phyloP scores from a whole-genome alignment of 2,329 filamentous ascomycete genomes.

The Drechslera avenae region DNA sequence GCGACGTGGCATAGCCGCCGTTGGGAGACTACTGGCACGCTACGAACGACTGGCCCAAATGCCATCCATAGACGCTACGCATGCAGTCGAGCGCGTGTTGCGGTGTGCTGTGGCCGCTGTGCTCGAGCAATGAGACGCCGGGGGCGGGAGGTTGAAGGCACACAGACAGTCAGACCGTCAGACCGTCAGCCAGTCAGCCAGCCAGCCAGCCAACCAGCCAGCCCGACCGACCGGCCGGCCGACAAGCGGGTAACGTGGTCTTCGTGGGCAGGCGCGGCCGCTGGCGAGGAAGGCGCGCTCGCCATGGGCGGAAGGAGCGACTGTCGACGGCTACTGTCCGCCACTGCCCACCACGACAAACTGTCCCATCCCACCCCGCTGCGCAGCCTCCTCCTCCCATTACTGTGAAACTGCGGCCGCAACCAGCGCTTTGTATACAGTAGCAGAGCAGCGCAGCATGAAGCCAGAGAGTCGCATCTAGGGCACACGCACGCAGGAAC shows the following conservation, averaged over 20 bases:
- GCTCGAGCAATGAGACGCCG: slow-evolving; percentile 33
- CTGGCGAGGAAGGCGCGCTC: slow-evolving; percentile 1
- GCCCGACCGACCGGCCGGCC: too few relatives aligned
- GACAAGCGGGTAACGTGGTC: not conserved
- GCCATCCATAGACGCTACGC: slow-evolving; percentile 32
- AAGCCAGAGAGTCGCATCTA: not conserved
- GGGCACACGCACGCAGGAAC: slow-evolving; percentile 23
- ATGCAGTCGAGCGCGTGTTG: slow-evolving; percentile 26
- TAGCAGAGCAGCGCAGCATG: not conserved
- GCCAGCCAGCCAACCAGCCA: too few relatives aligned
- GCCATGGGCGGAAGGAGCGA: slow-evolving; percentile 10
- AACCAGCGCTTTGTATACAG: slow-evolving; percentile 13
- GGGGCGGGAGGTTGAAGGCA: too few relatives aligned
- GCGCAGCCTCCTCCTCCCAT: not conserved
- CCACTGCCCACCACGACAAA: too few relatives aligned
- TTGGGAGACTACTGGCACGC: slow-evolving; percentile 18
- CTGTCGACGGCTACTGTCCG: too few relatives aligned
- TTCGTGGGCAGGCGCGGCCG: not conserved
- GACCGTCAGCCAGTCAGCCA: too few relatives aligned
- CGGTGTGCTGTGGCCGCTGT: slow-evolving; percentile 28
- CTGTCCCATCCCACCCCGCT: not conserved
- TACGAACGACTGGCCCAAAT: slow-evolving; percentile 30
- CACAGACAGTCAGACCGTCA: slow-evolving; percentile 7
- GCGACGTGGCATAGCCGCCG: slow-evolving; percentile 30
- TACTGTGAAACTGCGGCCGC: slow-evolving; percentile 1